These are phyloP conservation scores for Gloeopeniophorella convolvens DNA, from an alignment of 768 basidiomycete species.

Conservation along the genomic window DNA sequence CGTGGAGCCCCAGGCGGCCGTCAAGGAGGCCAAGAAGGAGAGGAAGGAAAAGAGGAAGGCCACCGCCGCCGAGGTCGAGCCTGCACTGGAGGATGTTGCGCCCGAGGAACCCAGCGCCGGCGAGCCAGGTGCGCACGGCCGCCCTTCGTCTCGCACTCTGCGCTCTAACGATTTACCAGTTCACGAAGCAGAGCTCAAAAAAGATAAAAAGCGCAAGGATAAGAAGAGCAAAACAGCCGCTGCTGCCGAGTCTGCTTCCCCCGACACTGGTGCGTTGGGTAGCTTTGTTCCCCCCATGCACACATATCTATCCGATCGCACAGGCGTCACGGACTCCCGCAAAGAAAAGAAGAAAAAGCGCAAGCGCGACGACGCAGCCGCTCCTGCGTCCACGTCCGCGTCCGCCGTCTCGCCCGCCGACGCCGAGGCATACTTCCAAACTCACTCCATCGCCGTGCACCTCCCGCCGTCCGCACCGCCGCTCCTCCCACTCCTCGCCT, in stretches of 20 bases:
- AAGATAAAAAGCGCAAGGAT: constrained; percentile 19
- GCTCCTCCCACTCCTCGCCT: constrained; percentile 64
- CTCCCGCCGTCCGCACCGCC: constrained; percentile 39
- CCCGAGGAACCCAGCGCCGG: too few species aligned
- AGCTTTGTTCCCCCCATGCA: too few species aligned
- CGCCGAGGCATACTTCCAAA: constrained; percentile 45
- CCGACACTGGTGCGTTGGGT: too few species aligned
- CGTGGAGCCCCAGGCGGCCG: too few species aligned
- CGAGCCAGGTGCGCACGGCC: too few species aligned
- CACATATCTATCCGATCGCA: too few species aligned
- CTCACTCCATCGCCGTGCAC: constrained; percentile 70
- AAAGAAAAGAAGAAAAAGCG: constrained; percentile 28
- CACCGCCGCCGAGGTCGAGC: too few species aligned
- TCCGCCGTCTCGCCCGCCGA: constrained; percentile 26
- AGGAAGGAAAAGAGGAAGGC: too few species aligned
- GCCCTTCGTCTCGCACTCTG: too few species aligned
- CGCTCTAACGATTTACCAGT: too few species aligned
- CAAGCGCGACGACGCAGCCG: constrained; percentile 30
- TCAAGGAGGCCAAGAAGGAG: too few species aligned
- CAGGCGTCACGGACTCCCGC: not conserved
- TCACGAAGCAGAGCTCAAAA: constrained; percentile 1
- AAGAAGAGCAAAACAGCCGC: constrained; percentile 22
- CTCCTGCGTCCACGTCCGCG: constrained; percentile 14
- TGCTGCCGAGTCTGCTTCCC: not conserved
- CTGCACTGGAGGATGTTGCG: too few species aligned